Base-by-base conservation (phyloP, 495 filamentous ascomycete species). In the Barbatosphaeria neglecta region DNA sequence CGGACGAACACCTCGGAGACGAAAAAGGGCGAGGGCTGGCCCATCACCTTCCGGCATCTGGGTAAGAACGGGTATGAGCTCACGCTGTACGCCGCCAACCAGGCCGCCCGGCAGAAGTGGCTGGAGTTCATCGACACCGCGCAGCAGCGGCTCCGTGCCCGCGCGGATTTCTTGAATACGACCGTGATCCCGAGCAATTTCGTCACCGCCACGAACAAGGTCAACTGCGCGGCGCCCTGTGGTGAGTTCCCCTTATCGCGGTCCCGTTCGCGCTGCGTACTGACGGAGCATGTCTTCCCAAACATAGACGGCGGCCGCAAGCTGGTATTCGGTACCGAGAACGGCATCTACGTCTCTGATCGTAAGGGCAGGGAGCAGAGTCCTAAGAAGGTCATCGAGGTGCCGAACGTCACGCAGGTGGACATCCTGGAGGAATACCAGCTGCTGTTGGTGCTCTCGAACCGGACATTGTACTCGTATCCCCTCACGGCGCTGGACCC, bases 1-100 rank as follows among this genome's bases (percentile, higher is more conserved):
- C 79, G 81, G 44, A 73, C 56, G 27, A 57, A 62, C 17, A 55
- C 56, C 33, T 57, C 57, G 28, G 62, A 77, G 19, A 61, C 67
- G 37, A 68, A 70, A 48, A 70, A 70, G 54, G 69, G 87, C 56
- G 87, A 94, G 53, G 88, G 86, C 31, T 88, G 85, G 64, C 93
- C 93, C 1, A 92, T 99, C 55, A 97, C 90, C n/a, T 97, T 99
- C 73, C 79, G 83, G 44, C 93, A 97, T 72, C 77, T 99, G 22
- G 93, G 93, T n/a, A 93, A 90, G 59, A 88, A 87, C 45, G 90
- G 90, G 31, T 97, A 95, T 61, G 93, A 95, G 56, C 73, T 84
- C 51, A 90, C 90, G n/a, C 72, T 99, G 1, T 97, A 83, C 63
- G 89, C 87, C 22, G 75, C 80, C 18, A 87, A 82, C 40, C 82